Conservation (phyloP, 805 yeast genomes). For the Saccharomycopsis javanensis region DNA sequence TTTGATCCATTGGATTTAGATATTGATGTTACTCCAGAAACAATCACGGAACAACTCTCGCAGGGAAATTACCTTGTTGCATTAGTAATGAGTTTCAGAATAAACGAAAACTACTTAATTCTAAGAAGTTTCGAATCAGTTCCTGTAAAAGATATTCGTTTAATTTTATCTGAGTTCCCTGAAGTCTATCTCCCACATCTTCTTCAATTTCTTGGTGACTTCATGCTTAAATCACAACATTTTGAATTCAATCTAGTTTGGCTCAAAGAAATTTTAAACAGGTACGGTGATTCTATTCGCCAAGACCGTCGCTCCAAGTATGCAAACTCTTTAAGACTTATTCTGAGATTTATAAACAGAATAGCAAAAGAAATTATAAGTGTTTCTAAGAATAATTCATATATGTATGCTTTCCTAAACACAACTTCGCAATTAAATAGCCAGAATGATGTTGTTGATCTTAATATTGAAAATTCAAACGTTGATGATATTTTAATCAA, state of each 20-base stretch:
- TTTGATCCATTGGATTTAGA: constrained; percentile 96
- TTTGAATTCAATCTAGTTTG: constrained; percentile 77
- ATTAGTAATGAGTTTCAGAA: constrained; percentile 84
- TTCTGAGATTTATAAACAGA: constrained; percentile 67
- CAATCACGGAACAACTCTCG: constrained; percentile 50
- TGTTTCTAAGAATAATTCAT: constrained; percentile 44
- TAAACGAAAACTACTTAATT: constrained; percentile 71
- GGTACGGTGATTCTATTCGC: constrained; percentile 71
- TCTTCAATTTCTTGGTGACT: constrained; percentile 58
- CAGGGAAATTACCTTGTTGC: constrained; percentile 60
- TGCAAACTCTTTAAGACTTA: constrained; percentile 51
- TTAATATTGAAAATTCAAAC: constrained; percentile 24
- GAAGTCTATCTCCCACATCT: constrained; percentile 62
- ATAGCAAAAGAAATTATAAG: constrained; percentile 64
- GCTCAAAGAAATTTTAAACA: constrained; percentile 57
- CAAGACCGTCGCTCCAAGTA: constrained; percentile 47
- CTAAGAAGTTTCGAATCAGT: constrained; percentile 64
- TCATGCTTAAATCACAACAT: constrained; percentile 65
- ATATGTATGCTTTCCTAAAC: constrained; percentile 37
- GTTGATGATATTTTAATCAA: constrained; percentile 21
- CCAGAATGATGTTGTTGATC: constrained; percentile 23
- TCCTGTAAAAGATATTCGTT: constrained; percentile 57
- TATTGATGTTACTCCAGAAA: constrained; percentile 79
- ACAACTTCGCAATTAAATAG: constrained; percentile 4
- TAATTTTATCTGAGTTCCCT: constrained; percentile 67